phyloP scores from a whole-genome alignment of 805 yeast species.

The Saturnispora sanitii region DNA sequence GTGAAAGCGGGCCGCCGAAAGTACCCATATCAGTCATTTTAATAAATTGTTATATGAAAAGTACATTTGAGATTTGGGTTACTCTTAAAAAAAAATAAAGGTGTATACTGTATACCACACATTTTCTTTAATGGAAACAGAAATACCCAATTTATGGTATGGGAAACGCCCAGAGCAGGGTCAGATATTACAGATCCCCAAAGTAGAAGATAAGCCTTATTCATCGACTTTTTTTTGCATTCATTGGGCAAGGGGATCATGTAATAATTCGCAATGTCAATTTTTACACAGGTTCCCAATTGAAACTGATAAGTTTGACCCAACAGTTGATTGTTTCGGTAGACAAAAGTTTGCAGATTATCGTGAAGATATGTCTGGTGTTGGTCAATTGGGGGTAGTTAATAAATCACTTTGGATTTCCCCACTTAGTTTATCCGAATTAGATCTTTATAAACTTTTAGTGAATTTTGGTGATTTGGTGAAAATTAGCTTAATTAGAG shows the following conservation, averaged over 20 bases:
- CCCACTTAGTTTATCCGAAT: background rate
- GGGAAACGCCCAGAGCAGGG: background rate
- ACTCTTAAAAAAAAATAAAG: conserved; percentile 24
- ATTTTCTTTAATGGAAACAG: background rate
- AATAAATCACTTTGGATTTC: conserved; percentile 77
- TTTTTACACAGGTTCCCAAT: conserved; percentile 72
- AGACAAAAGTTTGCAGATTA: conserved; percentile 75
- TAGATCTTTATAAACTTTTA: background rate
- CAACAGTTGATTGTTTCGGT: conserved; percentile 84
- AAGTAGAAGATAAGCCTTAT: no score
- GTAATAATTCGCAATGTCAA: conserved; percentile 60
- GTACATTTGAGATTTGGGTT: no score
- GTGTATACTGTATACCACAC: background rate
- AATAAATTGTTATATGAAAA: no score
- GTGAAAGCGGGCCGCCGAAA: conserved; percentile 71
- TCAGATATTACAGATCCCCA: background rate
- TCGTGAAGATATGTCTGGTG: conserved; percentile 90
- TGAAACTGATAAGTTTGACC: conserved; percentile 44
- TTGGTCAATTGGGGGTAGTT: conserved; percentile 64
- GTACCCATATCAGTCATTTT: no score
- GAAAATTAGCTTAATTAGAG: conserved; percentile 48
- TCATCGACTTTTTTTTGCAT: conserved; percentile 49
- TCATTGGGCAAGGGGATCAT: conserved; percentile 83
- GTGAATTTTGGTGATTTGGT: conserved; percentile 69
- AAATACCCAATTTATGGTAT: conserved; percentile 1